Conservation (phyloP, 306 rosid genomes). For the Heteromeles arbutifolia region DNA sequence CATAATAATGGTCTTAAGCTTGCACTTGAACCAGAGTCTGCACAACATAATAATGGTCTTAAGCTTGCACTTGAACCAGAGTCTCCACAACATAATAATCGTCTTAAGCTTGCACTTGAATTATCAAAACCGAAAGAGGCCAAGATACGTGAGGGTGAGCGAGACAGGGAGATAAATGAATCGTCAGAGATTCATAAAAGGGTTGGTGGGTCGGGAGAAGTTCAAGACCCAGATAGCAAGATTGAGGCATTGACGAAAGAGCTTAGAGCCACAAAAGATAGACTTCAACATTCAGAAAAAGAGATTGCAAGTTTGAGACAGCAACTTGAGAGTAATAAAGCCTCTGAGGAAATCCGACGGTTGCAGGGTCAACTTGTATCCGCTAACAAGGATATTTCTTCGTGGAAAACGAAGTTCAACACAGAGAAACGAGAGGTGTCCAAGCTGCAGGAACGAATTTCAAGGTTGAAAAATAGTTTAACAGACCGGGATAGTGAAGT, state of each 20-base stretch:
- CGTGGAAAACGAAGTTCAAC: conserved; percentile 63
- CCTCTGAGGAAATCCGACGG: conserved; percentile 44
- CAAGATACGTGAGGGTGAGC: conserved; percentile 11
- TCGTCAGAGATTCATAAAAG: conserved; percentile 23
- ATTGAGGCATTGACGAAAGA: conserved; percentile 39
- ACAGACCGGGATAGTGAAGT: conserved; percentile 72
- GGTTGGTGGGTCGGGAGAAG: conserved; percentile 18
- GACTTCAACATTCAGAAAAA: conserved; percentile 48
- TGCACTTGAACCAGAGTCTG: no score
- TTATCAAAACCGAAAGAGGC: conserved; percentile 18
- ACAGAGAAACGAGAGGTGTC: conserved; percentile 69
- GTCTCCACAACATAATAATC: conserved; percentile 18
- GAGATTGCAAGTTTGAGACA: conserved; percentile 50
- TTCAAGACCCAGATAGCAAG: conserved; percentile 25
- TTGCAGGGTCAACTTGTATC: conserved; percentile 61
- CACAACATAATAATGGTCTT: no score
- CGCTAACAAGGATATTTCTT: conserved; percentile 48
- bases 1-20: no score
- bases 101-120: conserved; percentile 15
- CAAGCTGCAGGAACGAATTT: conserved; percentile 66
- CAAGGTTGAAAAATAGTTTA: conserved; percentile 62
- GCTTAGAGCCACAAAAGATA: conserved; percentile 46
- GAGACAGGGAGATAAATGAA: conserved; percentile 14
- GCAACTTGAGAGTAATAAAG: conserved; percentile 43
- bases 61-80: no score